Percentiles rank a stretch among this genome's conserved stretches.
phyloP scores from a whole-genome alignment of 495 filamentous ascomycete genomes.

The Tuber calosporum region DNA sequence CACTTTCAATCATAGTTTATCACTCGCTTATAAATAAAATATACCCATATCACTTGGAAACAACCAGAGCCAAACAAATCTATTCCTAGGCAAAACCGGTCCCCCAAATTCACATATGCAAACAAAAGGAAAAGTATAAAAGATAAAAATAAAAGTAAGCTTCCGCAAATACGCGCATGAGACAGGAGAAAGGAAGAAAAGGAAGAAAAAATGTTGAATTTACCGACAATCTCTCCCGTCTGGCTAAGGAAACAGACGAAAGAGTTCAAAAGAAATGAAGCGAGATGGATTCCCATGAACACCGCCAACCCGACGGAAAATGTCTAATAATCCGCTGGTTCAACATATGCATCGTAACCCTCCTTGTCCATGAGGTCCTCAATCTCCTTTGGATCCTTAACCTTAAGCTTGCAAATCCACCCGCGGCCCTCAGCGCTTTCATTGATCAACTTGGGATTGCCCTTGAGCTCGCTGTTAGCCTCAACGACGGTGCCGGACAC shows the following conservation, averaged over 20 bases:
- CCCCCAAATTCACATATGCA: neutral
- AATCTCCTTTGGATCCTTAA: slow-evolving; percentile 54
- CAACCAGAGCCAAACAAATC: neutral
- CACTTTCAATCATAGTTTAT: neutral
- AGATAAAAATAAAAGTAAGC: neutral
- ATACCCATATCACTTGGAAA: neutral
- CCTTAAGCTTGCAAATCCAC: slow-evolving; percentile 84
- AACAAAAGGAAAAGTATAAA: neutral
- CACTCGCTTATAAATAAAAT: neutral
- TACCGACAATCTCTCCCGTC: neutral
- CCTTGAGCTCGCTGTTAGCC: slow-evolving; percentile 65
- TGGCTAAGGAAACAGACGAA: neutral
- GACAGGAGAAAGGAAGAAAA: neutral
- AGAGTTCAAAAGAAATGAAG: neutral
- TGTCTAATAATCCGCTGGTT: slow-evolving; percentile 41
- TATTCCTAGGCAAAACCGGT: neutral
- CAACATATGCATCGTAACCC: slow-evolving; percentile 66
- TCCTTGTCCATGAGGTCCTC: slow-evolving; percentile 65
- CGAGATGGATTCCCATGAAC: neutral
- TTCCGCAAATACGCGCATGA: neutral
- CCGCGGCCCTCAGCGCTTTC: slow-evolving; percentile 65
- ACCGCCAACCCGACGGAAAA: neutral
- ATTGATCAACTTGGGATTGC: slow-evolving; percentile 81
- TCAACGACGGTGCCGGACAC: slow-evolving; percentile 66
- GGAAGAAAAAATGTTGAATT: neutral